phyloP scores from a whole-genome alignment of 768 basidiomycete genomes.

The Russula sp. region DNA sequence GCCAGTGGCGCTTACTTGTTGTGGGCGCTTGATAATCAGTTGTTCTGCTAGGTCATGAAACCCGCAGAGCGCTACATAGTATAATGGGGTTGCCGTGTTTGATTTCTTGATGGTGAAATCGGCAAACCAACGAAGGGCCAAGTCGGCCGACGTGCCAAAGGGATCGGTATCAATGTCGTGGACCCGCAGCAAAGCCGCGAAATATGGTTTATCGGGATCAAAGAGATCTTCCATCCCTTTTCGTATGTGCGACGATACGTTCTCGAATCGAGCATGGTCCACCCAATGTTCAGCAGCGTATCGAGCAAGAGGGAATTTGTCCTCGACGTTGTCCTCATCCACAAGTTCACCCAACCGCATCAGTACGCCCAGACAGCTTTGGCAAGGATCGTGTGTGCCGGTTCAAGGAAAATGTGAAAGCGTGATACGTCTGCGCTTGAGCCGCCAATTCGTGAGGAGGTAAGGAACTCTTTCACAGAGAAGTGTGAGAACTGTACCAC shows the following conservation, averaged over 20 bases:
- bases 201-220: neutral
- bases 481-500: constrained; percentile 1
- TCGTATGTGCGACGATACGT: neutral
- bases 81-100: neutral
- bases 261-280: neutral
- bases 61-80: neutral
- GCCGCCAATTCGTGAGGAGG: neutral
- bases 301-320: neutral
- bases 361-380: neutral
- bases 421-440: neutral
- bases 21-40: neutral
- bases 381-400: neutral
- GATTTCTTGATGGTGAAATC: neutral
- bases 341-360: neutral
- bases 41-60: neutral
- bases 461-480: constrained; percentile 13
- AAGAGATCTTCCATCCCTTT: neutral
- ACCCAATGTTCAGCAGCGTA: neutral
- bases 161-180: neutral
- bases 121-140: no score
- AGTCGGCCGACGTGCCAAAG: no score
- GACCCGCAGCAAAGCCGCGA: neutral
- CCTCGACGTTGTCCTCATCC: neutral
- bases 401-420: neutral
- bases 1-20: neutral